Conservation (phyloP, 495 filamentous ascomycete genomes). For the Parathielavia appendiculata region DNA sequence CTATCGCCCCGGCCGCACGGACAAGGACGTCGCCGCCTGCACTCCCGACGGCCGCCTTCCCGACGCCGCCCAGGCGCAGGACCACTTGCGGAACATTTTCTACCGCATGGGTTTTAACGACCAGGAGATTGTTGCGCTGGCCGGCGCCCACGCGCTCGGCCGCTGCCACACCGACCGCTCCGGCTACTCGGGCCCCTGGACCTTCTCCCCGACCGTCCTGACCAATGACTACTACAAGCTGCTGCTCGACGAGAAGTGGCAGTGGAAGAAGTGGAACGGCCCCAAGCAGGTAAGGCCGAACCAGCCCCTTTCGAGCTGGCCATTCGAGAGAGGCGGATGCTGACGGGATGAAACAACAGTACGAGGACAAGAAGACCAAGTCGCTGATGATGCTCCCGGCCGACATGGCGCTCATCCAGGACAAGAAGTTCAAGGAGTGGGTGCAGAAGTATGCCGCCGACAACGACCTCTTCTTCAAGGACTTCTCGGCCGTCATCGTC, state of each 20-base stretch:
- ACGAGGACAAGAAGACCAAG: slow-evolving; percentile 77
- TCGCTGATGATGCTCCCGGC: slow-evolving; percentile 95
- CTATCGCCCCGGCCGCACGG: slow-evolving; percentile 82
- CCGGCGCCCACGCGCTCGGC: slow-evolving; percentile 87
- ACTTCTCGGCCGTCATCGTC: slow-evolving; percentile 71
- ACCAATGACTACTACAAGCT: slow-evolving; percentile 94
- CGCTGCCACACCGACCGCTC: slow-evolving; percentile 86
- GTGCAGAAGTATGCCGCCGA: slow-evolving; percentile 92
- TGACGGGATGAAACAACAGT: slow-evolving; percentile 45
- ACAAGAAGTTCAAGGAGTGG: slow-evolving; percentile 78
- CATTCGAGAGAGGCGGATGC: neutral
- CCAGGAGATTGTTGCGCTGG: slow-evolving; percentile 88
- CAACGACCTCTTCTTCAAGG: slow-evolving; percentile 86
- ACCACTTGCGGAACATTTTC: slow-evolving; percentile 90
- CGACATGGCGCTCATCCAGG: slow-evolving; percentile 81
- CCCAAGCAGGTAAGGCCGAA: slow-evolving; percentile 49
- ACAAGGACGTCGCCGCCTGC: slow-evolving; percentile 78
- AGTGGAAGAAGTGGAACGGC: slow-evolving; percentile 88
- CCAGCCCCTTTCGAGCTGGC: neutral
- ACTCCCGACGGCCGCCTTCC: slow-evolving; percentile 95
- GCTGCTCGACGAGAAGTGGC: slow-evolving; percentile 88
- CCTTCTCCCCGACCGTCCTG: slow-evolving; percentile 88
- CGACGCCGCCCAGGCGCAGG: slow-evolving; percentile 72
- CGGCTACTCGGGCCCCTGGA: slow-evolving; percentile 91
- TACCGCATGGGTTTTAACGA: slow-evolving; percentile 97